A percentile compares a stretch with the other conserved stretches of the same genome.
These are phyloP conservation scores for Trametes cinnabarina DNA, from an alignment of 768 basidiomycete species.

Conservation along the genomic window DNA sequence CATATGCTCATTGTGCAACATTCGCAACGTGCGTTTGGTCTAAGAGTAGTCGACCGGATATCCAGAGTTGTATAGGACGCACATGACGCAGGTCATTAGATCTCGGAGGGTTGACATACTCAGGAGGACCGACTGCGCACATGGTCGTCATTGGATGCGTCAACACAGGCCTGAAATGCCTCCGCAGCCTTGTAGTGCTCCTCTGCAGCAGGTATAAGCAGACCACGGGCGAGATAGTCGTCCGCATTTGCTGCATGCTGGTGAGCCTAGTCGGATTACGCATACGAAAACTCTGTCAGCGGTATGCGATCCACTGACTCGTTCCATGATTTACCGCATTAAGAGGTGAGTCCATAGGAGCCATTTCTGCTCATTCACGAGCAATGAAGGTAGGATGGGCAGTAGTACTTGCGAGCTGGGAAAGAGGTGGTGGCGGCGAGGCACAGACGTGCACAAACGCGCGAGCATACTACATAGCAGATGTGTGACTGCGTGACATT, in stretches of 20 bases:
- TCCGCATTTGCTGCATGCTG: conserved; percentile 81
- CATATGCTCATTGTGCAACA: conserved; percentile 72
- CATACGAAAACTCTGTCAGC: conserved; percentile 6
- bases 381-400: not conserved
- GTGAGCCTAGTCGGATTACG: conserved; percentile 56
- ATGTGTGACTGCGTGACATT: conserved; percentile 2
- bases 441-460: not conserved
- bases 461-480: not conserved
- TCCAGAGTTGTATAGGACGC: not conserved
- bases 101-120: not conserved
- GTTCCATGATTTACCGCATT: conserved; percentile 16
- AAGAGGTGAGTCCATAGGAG: conserved; percentile 19
- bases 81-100: not conserved
- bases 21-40: conserved; percentile 75
- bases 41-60: conserved; percentile 28
- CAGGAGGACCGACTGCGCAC: conserved; percentile 39
- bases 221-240: conserved; percentile 61
- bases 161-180: conserved; percentile 69
- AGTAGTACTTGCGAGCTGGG: not conserved
- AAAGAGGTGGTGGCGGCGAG: conserved; percentile 2
- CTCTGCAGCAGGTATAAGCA: conserved; percentile 69
- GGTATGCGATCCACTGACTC: not conserved
- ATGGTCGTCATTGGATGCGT: conserved; percentile 70
- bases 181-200: conserved; percentile 77
- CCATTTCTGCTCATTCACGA: not conserved